Base-by-base conservation (phyloP, 2,329 filamentous ascomycete genomes). In the Penicillium vulpinum region DNA sequence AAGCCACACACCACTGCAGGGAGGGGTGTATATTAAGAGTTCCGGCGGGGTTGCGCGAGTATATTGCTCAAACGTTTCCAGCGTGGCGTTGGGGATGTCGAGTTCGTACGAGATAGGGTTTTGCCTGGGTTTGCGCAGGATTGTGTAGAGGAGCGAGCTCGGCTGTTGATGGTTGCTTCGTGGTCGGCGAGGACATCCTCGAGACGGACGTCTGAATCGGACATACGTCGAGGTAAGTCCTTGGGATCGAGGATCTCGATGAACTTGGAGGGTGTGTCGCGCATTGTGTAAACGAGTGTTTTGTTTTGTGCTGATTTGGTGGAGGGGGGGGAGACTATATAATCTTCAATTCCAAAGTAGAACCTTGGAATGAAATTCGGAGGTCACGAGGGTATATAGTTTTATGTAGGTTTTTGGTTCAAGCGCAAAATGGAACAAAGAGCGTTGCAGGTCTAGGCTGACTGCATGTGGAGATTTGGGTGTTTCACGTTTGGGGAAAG, bases 151-250 rank as follows among this genome's bases (percentile, higher is more conserved):
- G 73, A 73, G 56, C 73, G 67, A 21, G 69, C 66, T 51, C 74
- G 65, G 59, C 68, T 64, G 64, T 70, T 61, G 58, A 70, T 44
- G 21, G 49, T 64, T 45, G 74, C 71, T 64, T 77, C 71, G 51
- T 75, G 71, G 47, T 73, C 70, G 56, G 73, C 75, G 18, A 78
- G 70, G 57, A 78, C 74, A 48, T 78, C 75, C 57, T 78, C 76
- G 2, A 78, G 72, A 8, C 73, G 73, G 46, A 77, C 76, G 54
- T 77, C 75, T 21, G 69, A 73, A 52, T 74, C 68, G 43, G 74
- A 75, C 31, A 74, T 70, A 51, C 69, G 70, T 7, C 33, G 63
- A 29, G 70, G 63, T 22, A 64, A 64, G 41, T 71, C 67, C 56
- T 74, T 69, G 43, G 71, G 67, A 61, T 77, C 71, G 60, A 78